These are phyloP conservation scores for Fusarium paranaense DNA, from an alignment of 2,329 filamentous ascomycete genomes.

Conservation along the genomic window DNA sequence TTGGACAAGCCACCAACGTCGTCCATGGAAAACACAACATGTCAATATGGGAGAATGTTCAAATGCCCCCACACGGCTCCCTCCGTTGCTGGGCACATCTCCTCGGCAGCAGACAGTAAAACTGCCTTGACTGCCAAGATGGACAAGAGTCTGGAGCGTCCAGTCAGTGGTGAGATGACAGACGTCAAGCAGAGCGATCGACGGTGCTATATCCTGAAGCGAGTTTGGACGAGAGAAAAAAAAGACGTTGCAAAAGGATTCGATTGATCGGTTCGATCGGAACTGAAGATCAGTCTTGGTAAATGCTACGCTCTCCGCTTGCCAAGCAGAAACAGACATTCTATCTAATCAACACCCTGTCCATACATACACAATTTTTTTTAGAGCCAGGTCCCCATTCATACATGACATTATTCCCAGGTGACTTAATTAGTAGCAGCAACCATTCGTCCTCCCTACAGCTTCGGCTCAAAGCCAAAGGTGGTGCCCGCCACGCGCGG, in stretches of 20 bases:
- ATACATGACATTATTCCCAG: not conserved
- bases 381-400: not conserved
- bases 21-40: not conserved
- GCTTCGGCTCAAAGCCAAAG: constrained; percentile 64
- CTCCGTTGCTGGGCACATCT: not conserved
- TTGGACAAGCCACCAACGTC: not conserved
- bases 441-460: not conserved
- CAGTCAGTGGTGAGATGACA: not conserved
- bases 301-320: constrained; percentile 1
- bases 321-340: not conserved
- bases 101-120: not conserved
- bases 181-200: not conserved
- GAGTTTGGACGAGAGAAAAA: not conserved
- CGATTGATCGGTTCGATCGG: constrained; percentile 6
- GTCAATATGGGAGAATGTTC: not conserved
- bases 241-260: constrained; percentile 1
- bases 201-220: not conserved
- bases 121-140: not conserved
- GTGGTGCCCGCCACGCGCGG: constrained; percentile 65
- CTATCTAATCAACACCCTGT: not conserved
- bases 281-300: not conserved
- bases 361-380: not conserved
- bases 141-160: not conserved
- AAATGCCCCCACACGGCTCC: not conserved
- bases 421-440: not conserved